Evolutionary conservation across 78 protist species (phyloP).

Genomic region (Planoprotostelium fungivorum): DNA sequence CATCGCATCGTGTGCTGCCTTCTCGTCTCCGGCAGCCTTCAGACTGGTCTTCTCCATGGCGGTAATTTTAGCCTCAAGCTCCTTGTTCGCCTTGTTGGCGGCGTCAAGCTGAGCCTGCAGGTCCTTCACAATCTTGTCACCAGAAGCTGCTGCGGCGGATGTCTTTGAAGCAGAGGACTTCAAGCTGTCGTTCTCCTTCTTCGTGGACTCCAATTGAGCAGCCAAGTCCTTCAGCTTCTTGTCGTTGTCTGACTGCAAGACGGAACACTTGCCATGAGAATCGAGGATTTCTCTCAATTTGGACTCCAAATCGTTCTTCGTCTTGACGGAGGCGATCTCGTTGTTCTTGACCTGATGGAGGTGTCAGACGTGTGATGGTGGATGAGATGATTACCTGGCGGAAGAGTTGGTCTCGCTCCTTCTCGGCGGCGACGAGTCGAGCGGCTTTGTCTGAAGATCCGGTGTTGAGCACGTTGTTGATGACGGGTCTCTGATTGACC

Average conservation of each 20-base stretch:
- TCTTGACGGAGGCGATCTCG: background rate
- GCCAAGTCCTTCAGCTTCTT: background rate
- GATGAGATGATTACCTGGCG: background rate
- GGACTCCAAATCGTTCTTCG: background rate
- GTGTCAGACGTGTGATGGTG: background rate
- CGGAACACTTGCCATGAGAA: background rate
- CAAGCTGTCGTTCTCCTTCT: background rate
- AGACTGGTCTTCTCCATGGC: background rate
- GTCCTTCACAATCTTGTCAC: background rate
- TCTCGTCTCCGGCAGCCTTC: background rate
- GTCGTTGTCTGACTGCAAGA: background rate
- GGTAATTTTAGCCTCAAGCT: background rate
- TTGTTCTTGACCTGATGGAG: background rate
- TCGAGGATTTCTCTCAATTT: background rate
- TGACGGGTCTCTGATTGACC: background rate
- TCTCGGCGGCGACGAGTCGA: background rate
- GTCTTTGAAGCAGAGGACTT: background rate
- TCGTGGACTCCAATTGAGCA: background rate
- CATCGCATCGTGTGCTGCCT: background rate
- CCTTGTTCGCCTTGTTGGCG: background rate
- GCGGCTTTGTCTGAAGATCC: background rate
- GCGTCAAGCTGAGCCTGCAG: background rate
- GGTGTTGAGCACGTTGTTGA: background rate
- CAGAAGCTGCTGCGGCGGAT: background rate
- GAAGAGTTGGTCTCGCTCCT: background rate